Conservation (phyloP, 2,329 filamentous ascomycete genomes). For the Aureobasidium lini region DNA sequence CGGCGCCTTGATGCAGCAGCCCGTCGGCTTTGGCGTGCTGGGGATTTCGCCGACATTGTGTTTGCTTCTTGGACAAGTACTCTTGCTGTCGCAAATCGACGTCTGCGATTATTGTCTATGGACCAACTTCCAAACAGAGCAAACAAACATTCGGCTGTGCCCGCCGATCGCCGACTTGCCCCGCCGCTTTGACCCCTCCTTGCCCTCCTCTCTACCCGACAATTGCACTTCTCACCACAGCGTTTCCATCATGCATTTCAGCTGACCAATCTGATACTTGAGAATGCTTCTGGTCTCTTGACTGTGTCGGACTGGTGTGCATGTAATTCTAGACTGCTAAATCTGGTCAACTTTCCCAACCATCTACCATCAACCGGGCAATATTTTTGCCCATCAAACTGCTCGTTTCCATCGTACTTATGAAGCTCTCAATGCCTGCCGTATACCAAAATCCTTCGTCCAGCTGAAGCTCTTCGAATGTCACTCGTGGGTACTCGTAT, state of each 20-base stretch:
- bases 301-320: too few species aligned
- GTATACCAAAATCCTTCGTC: constrained; percentile 61
- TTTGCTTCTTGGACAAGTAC: not conserved
- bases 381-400: constrained; percentile 86
- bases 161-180: not conserved
- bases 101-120: not conserved
- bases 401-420: constrained; percentile 96
- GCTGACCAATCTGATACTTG: too few species aligned
- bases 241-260: too few species aligned
- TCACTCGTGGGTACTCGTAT: constrained; percentile 71
- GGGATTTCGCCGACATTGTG: constrained; percentile 33
- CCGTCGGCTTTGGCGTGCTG: constrained; percentile 52
- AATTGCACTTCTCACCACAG: not conserved
- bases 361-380: constrained; percentile 61
- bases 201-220: not conserved
- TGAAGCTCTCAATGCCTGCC: constrained; percentile 77
- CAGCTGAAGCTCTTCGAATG: constrained; percentile 74
- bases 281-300: too few species aligned
- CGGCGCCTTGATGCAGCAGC: constrained; percentile 60
- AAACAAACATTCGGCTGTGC: constrained; percentile 11
- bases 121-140: not conserved
- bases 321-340: too few species aligned
- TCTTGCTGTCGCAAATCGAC: not conserved
- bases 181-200: not conserved
- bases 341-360: constrained; percentile 31